These are phyloP conservation scores for Acarospora socialis DNA, from an alignment of 2,329 filamentous ascomycete species.

Conservation along the genomic window DNA sequence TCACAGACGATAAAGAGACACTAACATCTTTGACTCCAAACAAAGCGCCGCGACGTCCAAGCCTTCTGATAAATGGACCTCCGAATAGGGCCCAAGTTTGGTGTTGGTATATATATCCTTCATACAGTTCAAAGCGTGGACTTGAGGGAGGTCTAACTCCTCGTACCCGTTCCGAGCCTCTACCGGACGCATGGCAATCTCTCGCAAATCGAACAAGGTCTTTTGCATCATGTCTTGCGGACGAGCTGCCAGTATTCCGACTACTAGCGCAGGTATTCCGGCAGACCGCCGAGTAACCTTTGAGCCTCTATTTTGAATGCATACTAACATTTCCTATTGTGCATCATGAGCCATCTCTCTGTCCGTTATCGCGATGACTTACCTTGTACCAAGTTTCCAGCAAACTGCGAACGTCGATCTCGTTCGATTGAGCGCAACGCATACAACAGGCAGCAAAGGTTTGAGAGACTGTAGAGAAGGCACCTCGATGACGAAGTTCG, in stretches of 20 bases:
- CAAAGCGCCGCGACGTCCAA: slow-evolving; percentile 68
- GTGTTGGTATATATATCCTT: slow-evolving; percentile 85
- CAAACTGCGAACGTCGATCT: slow-evolving; percentile 30
- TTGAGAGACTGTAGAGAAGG: slow-evolving; percentile 82
- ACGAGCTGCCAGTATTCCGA: slow-evolving; percentile 61
- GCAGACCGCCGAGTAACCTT: slow-evolving; percentile 79
- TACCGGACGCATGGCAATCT: slow-evolving; percentile 23
- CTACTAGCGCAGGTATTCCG: slow-evolving; percentile 75
- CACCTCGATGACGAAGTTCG: slow-evolving; percentile 73
- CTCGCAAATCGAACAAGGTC: slow-evolving; percentile 28
- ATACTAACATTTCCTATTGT: slow-evolving; percentile 12
- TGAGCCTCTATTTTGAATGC: slow-evolving; percentile 60
- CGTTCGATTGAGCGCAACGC: slow-evolving; percentile 40
- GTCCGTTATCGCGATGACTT: slow-evolving; percentile 13
- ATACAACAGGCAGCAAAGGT: slow-evolving; percentile 75
- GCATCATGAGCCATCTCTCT: slow-evolving; percentile 11
- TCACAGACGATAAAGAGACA: slow-evolving; percentile 8
- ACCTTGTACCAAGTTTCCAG: slow-evolving; percentile 60
- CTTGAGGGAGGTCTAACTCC: slow-evolving; percentile 59
- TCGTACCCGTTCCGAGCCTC: slow-evolving; percentile 19
- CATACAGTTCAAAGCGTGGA: slow-evolving; percentile 87
- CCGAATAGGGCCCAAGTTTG: slow-evolving; percentile 55
- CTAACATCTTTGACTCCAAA: slow-evolving; percentile 62
- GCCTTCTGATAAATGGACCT: slow-evolving; percentile 57
- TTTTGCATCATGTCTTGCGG: slow-evolving; percentile 45